phyloP scores from a whole-genome alignment of 768 basidiomycete species.

The Leccinum imitatum region DNA sequence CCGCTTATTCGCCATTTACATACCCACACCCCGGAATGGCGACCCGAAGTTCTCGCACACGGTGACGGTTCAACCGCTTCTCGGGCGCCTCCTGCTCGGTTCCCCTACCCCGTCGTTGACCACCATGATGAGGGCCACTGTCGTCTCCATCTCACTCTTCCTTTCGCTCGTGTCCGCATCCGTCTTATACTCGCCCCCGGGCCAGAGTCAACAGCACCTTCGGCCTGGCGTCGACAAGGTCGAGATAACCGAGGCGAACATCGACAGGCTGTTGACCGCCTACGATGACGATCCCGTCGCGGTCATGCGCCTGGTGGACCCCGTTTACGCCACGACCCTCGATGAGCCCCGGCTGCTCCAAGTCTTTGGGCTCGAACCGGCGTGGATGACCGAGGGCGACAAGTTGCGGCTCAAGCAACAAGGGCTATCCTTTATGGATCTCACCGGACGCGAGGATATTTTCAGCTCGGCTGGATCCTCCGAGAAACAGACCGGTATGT shows the following conservation, averaged over 20 bases:
- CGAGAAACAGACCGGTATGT: not conserved
- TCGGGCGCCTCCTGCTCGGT: not conserved
- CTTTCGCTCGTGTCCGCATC: not conserved
- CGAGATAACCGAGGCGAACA: not conserved
- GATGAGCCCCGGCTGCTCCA: conserved; percentile 22
- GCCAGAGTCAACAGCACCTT: conserved; percentile 2
- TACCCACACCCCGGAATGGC: not conserved
- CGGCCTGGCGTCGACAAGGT: not conserved
- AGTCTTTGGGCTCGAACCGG: conserved; percentile 13
- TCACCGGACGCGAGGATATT: conserved; percentile 3
- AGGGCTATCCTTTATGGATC: conserved; percentile 16
- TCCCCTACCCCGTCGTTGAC: not conserved
- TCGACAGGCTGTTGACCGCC: conserved; percentile 9
- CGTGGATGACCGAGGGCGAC: conserved; percentile 22
- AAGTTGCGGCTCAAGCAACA: conserved; percentile 16
- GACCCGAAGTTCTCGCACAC: not conserved
- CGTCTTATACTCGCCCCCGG: not conserved
- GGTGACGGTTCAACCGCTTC: not conserved
- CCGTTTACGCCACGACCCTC: conserved; percentile 13
- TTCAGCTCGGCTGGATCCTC: not conserved
- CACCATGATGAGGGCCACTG: not conserved
- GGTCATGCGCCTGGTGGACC: conserved; percentile 20
- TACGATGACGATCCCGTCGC: conserved; percentile 18
- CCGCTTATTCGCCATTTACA: not conserved
- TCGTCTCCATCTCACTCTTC: not conserved